Evolutionary conservation across 345 rosid species (phyloP), one percentile per base, ranked within the genome.

Genomic region (Raphanus sativus): DNA sequence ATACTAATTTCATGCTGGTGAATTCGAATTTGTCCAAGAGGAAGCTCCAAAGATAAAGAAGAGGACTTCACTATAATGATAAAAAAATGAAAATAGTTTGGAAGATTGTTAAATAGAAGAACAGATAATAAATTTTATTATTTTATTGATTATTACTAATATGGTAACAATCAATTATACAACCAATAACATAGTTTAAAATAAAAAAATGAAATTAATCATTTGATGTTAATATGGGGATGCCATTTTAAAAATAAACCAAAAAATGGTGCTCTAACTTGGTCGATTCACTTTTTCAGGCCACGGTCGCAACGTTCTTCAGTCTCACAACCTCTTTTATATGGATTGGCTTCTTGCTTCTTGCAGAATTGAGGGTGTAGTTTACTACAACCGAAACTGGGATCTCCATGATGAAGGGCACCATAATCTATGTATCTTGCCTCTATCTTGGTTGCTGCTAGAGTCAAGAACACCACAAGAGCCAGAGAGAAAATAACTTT

Each of bases 401-500:
- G 50, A 42, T 42, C 50, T 11, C 50, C 50, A 42, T 12, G 10
- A 1, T 8, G n/a, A 42, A 42, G 50, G 15, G n/a, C 50, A 42
- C 3, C 17, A 48, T 48, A 48, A 48, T 48, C 5, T 13, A 48
- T 48, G 17, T n/a, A 4, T 48, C 55, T 48, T 48, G 55, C 16
- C 17, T 48, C 55, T 4, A n/a, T 4, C 6, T 48, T 15, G 21
- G 55, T 48, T 48, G 21, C 55, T 48, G 55, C 21, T n/a, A 48
- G 55, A 48, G 55, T 21, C 55, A 48, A 48, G 17, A 48, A 48
- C n/a, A 78, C 33, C 1, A 71, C 3, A 28, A 78, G 30, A 24
- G 2, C 67, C 0, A 78, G 29, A 54, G 72, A 77, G 36, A 71
- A 1, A 32, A 71, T 45, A 25, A 71, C 7, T 3, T 65, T 65